Base-by-base conservation (phyloP, 768 basidiomycete genomes). In the Mycena floridula region DNA sequence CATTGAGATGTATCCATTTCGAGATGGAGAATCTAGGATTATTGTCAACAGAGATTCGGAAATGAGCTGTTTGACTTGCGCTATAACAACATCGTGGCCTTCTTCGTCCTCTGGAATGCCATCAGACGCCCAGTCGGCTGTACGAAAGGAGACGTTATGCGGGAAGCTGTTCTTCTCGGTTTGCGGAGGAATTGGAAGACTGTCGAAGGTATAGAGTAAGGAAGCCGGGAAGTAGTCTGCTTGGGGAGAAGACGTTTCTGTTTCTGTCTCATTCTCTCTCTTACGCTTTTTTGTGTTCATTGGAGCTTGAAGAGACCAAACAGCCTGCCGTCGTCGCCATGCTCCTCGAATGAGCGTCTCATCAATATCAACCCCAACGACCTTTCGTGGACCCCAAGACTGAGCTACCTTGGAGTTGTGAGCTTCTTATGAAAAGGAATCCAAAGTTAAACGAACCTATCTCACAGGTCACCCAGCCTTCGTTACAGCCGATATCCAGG, bases 1-100 rank as follows among this genome's bases (percentile, higher is more conserved):
- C 68, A 51, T 92, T 82, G 8, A 95, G 68, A 60, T 95, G 92
- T 24, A 94, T 89, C 92, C 92, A 95, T 63, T 93, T 95, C 0
- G 90, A 79, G 36, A 94, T 64, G 0, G 91, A 94, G 52, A 95
- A 81, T 1, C 89, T 92, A 56, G 3, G 23, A 18, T 3, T 40
- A 25, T 36, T 18, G 36, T 25, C 24, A 22, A 7, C n/a, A 39
- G 38, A 22, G n/a, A 16, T 13, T 23, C 38, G 9, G n/a, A 32
- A 40, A 47, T 4, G 15, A 5, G 25, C 5, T n/a, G n/a, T 15
- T 9, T 20, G 16, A 62, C 84, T 50, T 54, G 93, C 92, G 81
- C 92, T 26, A 93, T 48, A 24, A 94, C 77, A 25, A 91, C 74
- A 53, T 90, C 81, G 57, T 92, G 93, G 0, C 74, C 73, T 1